These are phyloP conservation scores for Danielia reshetovae DNA, from an alignment of 805 yeast genomes.

Conservation along the genomic window DNA sequence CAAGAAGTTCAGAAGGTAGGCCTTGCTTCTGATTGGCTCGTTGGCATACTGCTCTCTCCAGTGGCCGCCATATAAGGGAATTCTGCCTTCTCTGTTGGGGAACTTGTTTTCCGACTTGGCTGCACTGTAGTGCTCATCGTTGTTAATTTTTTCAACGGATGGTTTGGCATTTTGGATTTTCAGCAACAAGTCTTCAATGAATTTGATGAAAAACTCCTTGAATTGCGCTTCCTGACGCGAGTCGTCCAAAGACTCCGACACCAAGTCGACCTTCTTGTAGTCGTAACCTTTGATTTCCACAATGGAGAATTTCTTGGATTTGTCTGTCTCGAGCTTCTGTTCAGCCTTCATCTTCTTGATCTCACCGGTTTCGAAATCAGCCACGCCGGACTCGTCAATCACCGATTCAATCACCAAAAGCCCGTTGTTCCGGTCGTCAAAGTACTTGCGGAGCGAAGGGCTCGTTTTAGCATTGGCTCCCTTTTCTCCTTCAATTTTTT, in stretches of 20 bases:
- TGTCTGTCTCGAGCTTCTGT: neutral
- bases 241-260: neutral
- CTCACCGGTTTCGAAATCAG: conserved; percentile 6
- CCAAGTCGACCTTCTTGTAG: neutral
- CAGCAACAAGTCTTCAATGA: conserved; percentile 19
- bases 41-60: conserved; percentile 26
- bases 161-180: conserved; percentile 22
- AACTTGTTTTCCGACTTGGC: conserved; percentile 15
- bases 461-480: no score
- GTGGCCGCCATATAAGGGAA: conserved; percentile 33
- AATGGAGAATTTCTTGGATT: neutral
- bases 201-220: conserved; percentile 13
- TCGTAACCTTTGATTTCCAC: conserved; percentile 5
- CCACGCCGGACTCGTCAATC: conserved; percentile 2
- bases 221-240: conserved; percentile 10
- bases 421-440: conserved; percentile 11
- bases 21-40: conserved; percentile 27
- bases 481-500: no score
- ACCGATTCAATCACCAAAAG: conserved; percentile 8
- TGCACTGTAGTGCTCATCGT: conserved; percentile 24
- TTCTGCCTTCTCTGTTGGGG: conserved; percentile 22
- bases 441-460: conserved; percentile 5
- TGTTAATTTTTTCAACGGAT: conserved; percentile 17
- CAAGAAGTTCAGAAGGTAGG: conserved; percentile 20
- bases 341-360: conserved; percentile 1